A percentile compares a stretch with the other conserved stretches of the same genome.
Evolutionary conservation across 169 alveolate species (phyloP).

Genomic region (Eimeria sp.): DNA sequence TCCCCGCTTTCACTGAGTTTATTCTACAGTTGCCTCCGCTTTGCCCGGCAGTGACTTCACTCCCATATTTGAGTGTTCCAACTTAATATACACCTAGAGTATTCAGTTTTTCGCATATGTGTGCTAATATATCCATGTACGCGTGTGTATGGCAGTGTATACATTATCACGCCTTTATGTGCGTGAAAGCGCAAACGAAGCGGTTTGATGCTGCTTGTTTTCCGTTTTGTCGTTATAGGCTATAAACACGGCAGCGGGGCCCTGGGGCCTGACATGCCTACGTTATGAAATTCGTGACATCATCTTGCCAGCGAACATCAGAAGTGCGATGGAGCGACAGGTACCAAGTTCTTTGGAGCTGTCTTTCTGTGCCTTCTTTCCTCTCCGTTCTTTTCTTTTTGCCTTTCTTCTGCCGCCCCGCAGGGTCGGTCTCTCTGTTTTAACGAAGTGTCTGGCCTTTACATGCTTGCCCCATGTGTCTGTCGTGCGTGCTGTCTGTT

Average conservation of each 20-base stretch:
- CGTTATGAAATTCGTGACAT: conserved; percentile 97
- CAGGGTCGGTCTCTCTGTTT: background rate
- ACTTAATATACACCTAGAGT: background rate
- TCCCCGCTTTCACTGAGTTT: background rate
- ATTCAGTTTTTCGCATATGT: background rate
- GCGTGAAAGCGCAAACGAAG: background rate
- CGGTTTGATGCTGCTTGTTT: background rate
- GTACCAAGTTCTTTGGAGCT: background rate
- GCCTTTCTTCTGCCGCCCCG: background rate
- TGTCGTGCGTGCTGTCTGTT: background rate
- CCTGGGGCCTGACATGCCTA: conserved; percentile 97
- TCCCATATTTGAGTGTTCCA: background rate
- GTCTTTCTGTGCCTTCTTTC: background rate
- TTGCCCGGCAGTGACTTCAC: background rate
- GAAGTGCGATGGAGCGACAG: conserved; percentile 96
- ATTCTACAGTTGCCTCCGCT: background rate
- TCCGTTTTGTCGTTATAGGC: conserved; percentile 51
- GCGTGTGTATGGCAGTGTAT: background rate
- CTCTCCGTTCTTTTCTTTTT: background rate
- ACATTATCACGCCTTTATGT: background rate
- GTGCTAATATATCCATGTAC: background rate
- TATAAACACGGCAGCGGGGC: conserved; percentile 94
- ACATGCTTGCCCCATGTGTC: background rate
- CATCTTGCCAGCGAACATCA: conserved; percentile 95
- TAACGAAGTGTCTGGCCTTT: background rate